Conservation (phyloP, 2,329 filamentous ascomycete genomes). For the Fusarium sp. region DNA sequence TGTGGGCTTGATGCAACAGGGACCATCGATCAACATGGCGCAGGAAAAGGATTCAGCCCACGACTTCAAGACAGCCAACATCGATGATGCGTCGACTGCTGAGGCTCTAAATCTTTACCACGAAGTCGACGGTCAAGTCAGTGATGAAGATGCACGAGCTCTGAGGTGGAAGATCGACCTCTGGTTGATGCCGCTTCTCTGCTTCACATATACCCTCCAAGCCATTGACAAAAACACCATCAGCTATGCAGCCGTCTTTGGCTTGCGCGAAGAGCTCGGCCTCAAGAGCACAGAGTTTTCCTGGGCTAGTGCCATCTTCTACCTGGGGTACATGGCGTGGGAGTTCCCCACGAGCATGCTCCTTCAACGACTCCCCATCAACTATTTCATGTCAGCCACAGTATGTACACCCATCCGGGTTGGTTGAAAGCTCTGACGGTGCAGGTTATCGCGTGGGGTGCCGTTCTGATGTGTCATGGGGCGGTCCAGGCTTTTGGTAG, state of each 20-base stretch:
- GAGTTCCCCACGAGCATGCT: constrained; percentile 49
- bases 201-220: constrained; percentile 38
- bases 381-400: constrained; percentile 25
- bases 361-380: constrained; percentile 22
- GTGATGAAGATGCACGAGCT: constrained; percentile 5
- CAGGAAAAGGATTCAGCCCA: background rate
- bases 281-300: constrained; percentile 50
- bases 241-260: constrained; percentile 53
- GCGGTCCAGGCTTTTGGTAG: constrained; percentile 13
- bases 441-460: constrained; percentile 24
- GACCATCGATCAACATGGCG: background rate
- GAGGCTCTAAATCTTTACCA: constrained; percentile 14
- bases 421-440: background rate
- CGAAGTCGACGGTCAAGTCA: constrained; percentile 3
- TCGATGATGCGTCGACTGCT: constrained; percentile 14
- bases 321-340: constrained; percentile 50
- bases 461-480: constrained; percentile 19
- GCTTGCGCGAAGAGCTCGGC: constrained; percentile 49
- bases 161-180: constrained; percentile 33
- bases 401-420: background rate
- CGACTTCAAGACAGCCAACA: constrained; percentile 1
- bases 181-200: constrained; percentile 39
- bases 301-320: constrained; percentile 54
- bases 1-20: background rate
- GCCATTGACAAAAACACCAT: constrained; percentile 40